Conservation (phyloP, 441 rosid species). For the Syzygium malaccense region DNA sequence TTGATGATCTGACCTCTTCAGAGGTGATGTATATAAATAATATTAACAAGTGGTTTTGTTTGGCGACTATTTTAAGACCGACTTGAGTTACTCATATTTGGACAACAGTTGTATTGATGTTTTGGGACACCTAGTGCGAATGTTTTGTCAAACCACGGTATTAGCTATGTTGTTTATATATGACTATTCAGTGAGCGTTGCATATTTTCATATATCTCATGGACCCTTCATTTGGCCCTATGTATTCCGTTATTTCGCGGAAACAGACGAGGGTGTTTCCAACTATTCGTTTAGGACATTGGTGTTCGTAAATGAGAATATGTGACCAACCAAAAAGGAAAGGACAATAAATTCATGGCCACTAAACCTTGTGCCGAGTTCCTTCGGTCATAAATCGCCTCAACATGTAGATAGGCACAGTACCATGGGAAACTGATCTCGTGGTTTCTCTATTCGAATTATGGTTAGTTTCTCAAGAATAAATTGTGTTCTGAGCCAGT, state of each 20-base stretch:
- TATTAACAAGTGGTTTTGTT: neutral
- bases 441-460: neutral
- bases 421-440: neutral
- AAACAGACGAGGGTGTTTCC: neutral
- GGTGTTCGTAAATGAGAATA: neutral
- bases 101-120: neutral
- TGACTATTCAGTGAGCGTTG: neutral
- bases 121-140: neutral
- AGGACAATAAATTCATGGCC: neutral
- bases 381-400: neutral
- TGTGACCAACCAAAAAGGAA: neutral
- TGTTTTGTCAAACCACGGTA: neutral
- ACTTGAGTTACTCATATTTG: neutral
- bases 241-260: neutral
- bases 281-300: neutral
- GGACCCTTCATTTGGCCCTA: neutral
- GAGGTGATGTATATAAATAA: slow-evolving; percentile 36
- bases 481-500: neutral
- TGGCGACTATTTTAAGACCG: neutral
- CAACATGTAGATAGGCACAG: neutral
- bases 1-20: neutral
- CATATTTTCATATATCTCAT: neutral
- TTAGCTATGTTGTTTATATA: neutral
- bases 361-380: neutral
- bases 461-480: neutral